Evolutionary conservation across 495 filamentous ascomycete species (phyloP), one percentile per base, ranked within the genome.

Genomic region (Xylaria palmicola): DNA sequence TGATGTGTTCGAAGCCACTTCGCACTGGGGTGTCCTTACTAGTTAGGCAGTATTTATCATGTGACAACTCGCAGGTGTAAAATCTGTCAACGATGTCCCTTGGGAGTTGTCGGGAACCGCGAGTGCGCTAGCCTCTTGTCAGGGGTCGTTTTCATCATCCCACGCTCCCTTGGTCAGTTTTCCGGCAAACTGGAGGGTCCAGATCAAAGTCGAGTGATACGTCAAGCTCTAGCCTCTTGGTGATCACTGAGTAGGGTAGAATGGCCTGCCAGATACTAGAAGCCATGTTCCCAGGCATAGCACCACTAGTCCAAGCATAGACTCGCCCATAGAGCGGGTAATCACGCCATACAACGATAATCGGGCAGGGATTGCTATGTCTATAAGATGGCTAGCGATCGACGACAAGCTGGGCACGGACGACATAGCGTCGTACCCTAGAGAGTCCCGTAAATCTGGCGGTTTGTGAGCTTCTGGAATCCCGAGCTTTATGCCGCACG

Each of bases 401-500:
- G 53, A 56, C 39, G 39, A 34, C 39, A 44, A 29, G 53, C 37
- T 44, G 53, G 53, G 53, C 53, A 56, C 53, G 53, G 53, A 56
- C 53, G 39, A 34, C 37, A 20, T 27, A 22, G 29, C 48, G 29
- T 50, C 10, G 27, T 19, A n/a, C 3, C 47, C 17, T 43, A 43
- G 29, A 29, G n/a, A 10, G 29, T 19, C 2, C 29, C 17, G 48
- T 51, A 34, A 32, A 34, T 51, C 17, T 13, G 9, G 9, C 7
- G 17, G 8, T 8, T 8, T 6, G 53, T 34, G 9, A 56, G 30
- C 56, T 59, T 59, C 56, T 59, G 56, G 56, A 37, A 36, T 50
- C 24, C n/a, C 56, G 43, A 59, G 22, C 27, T 59, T 59, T 49
- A 59, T 49, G 56, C 56, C 43, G 56, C 56, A 59, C 43, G 8